A percentile compares a stretch with the other conserved stretches of the same genome.
Conservation (phyloP, 2,329 filamentous ascomycete genomes). For the Clonostachys solani region DNA sequence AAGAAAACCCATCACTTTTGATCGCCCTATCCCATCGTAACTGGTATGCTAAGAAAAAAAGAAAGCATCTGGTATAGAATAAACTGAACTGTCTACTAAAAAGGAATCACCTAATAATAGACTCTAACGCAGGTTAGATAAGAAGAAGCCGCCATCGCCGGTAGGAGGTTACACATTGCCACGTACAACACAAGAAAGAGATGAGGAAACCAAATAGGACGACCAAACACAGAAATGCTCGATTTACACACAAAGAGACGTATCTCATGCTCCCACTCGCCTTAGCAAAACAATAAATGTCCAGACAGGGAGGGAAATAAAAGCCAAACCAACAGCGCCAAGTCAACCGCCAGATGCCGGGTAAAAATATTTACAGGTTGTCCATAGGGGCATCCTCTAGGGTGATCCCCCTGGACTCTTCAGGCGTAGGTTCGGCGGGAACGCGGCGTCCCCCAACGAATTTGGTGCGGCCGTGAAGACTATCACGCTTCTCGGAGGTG, state of each 20-base stretch:
- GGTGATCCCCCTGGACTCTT: slow-evolving; percentile 32
- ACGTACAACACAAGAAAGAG: neutral
- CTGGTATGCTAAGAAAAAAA: no score
- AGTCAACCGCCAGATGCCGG: neutral
- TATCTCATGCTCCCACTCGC: slow-evolving; percentile 5
- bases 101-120: no score
- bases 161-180: neutral
- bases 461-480: slow-evolving; percentile 36
- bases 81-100: no score
- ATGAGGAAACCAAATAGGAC: neutral
- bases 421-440: slow-evolving; percentile 14
- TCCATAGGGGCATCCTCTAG: slow-evolving; percentile 50
- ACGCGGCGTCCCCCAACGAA: slow-evolving; percentile 47
- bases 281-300: neutral
- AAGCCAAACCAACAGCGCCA: neutral
- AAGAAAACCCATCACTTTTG: no score
- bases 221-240: neutral
- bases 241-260: slow-evolving; percentile 1
- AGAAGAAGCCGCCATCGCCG: neutral
- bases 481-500: slow-evolving; percentile 56
- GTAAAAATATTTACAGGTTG: neutral
- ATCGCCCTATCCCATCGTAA: no score
- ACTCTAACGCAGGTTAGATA: no score
- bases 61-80: no score
- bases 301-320: neutral